These are phyloP conservation scores for Cyclocybe cylindracea DNA, from an alignment of 768 basidiomycete genomes.

Conservation along the genomic window DNA sequence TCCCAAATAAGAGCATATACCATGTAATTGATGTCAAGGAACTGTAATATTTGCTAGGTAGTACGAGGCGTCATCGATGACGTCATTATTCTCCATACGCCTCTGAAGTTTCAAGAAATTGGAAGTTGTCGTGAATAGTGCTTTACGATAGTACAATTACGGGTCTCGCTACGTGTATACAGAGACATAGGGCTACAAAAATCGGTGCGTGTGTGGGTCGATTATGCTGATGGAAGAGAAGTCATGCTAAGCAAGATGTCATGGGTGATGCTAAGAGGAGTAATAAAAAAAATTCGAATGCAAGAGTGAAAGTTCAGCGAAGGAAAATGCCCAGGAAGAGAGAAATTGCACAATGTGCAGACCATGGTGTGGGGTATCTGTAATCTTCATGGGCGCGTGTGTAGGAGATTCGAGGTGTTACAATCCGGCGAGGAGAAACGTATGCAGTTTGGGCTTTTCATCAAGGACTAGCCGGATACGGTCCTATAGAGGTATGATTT, in stretches of 20 bases:
- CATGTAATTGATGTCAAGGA: neutral
- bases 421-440: no score
- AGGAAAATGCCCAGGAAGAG: no score
- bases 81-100: conserved; percentile 5
- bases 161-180: conserved; percentile 23
- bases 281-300: neutral
- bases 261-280: neutral
- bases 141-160: neutral
- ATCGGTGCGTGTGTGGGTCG: conserved; percentile 4
- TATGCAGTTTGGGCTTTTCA: no score
- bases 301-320: no score
- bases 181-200: conserved; percentile 8
- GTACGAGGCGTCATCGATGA: conserved; percentile 5
- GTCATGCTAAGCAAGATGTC: neutral
- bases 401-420: no score
- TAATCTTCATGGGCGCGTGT: neutral
- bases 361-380: neutral
- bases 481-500: no score
- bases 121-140: neutral
- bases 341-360: neutral
- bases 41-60: neutral
- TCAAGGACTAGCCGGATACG: no score
- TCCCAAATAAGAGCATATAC: neutral
- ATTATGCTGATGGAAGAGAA: conserved; percentile 3
- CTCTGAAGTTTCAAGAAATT: neutral